phyloP scores from a whole-genome alignment of 345 rosid species.

The sweet orange (Citrus sinensis) region DVS_A1.0 CM039164.1:27448501-27449000 shows the following conservation, averaged over 20 bases:
- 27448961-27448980: background rate
- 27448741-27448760: conserved; percentile 19
- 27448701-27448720: conserved; percentile 71
- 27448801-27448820: background rate
- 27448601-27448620: conserved; percentile 60
- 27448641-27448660: conserved; percentile 83
- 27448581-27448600: conserved; percentile 44
- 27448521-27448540: conserved; percentile 41
- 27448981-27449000: background rate
- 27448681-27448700: conserved; percentile 48
- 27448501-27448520: conserved; percentile 7
- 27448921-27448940: background rate
- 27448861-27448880: too few species aligned
- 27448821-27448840: background rate
- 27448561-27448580: conserved; percentile 22
- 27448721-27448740: background rate
- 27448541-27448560: conserved; percentile 47
- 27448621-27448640: conserved; percentile 62
- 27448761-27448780: conserved; percentile 4
- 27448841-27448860: background rate
- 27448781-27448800: background rate
- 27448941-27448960: conserved; percentile 13
- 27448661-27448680: conserved; percentile 70
- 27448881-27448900: too few species aligned
- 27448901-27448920: too few species aligned